Percentiles rank a stretch among this genome's conserved stretches.
Evolutionary conservation across 495 filamentous ascomycete species (phyloP).

Genomic region (Lichina pygmaea): DNA sequence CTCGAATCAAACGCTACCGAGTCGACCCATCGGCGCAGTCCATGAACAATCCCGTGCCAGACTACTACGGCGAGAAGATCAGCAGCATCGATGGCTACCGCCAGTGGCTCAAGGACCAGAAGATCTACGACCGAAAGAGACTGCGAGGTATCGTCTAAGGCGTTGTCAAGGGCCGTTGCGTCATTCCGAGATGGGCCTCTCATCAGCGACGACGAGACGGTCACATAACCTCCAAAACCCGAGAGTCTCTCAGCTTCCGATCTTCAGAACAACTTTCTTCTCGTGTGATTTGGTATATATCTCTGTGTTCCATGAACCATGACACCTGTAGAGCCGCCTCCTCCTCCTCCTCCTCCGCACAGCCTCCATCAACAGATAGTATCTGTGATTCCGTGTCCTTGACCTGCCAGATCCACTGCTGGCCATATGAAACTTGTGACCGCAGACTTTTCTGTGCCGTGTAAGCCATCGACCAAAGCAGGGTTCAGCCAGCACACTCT

Average conservation of each 20-base stretch:
- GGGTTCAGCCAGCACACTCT: no score
- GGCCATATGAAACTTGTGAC: no score
- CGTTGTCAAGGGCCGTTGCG: neutral
- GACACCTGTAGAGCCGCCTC: no score
- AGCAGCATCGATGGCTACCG: slow-evolving; percentile 72
- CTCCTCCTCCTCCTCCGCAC: no score
- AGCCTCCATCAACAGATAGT: no score
- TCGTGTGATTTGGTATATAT: neutral
- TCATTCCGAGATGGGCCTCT: neutral
- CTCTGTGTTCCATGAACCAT: no score
- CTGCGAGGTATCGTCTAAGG: slow-evolving; percentile 20
- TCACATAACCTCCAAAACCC: neutral
- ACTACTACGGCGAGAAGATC: slow-evolving; percentile 85
- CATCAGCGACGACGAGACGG: neutral
- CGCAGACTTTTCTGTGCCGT: no score
- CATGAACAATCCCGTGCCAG: slow-evolving; percentile 42
- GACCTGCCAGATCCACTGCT: no score
- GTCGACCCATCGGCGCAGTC: slow-evolving; percentile 58
- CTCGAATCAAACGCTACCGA: slow-evolving; percentile 61
- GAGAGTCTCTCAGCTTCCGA: neutral
- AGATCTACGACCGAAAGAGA: slow-evolving; percentile 87
- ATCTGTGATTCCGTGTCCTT: no score
- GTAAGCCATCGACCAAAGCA: no score
- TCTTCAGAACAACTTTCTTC: neutral
- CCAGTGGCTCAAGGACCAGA: slow-evolving; percentile 89